Evolutionary conservation across 2,329 filamentous ascomycete species (phyloP).

Genomic region (Tetracladium maxilliforme): DNA sequence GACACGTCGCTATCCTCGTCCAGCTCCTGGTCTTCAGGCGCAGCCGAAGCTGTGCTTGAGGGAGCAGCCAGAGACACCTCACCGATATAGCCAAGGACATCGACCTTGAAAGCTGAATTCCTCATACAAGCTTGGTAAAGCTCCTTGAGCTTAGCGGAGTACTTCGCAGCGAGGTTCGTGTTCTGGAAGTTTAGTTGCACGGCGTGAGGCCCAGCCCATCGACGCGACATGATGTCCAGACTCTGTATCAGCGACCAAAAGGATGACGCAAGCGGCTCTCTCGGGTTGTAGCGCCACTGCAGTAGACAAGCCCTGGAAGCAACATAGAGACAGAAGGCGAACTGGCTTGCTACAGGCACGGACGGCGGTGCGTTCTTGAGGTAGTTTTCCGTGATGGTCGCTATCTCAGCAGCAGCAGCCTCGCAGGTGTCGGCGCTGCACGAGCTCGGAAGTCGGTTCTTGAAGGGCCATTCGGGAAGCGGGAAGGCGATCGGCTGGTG

Average conservation of each 20-base stretch:
- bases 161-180: conserved; percentile 7
- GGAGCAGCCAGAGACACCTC: no score
- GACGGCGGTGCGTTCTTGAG: conserved; percentile 9
- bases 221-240: conserved; percentile 9
- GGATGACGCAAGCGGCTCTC: conserved; percentile 7
- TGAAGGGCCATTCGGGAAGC: conserved; percentile 7
- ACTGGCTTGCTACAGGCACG: conserved; percentile 10
- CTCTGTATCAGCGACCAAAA: conserved; percentile 10
- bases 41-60: no score
- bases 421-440: conserved; percentile 16
- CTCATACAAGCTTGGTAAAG: conserved; percentile 4
- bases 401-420: conserved; percentile 13
- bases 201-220: conserved; percentile 7
- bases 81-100: conserved; percentile 6
- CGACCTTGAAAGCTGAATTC: conserved; percentile 2
- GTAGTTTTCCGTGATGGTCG: conserved; percentile 14
- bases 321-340: conserved; percentile 15
- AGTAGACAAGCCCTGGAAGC: conserved; percentile 8
- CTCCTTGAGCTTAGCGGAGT: conserved; percentile 5
- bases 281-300: conserved; percentile 9
- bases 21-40: no score
- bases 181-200: no score
- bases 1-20: no score
- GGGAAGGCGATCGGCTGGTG: conserved; percentile 18
- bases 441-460: conserved; percentile 11